Evolutionary conservation across 768 basidiomycete species (phyloP), one percentile per base, ranked within the genome.

Genomic region (Phlebiopsis gigantea): DNA sequence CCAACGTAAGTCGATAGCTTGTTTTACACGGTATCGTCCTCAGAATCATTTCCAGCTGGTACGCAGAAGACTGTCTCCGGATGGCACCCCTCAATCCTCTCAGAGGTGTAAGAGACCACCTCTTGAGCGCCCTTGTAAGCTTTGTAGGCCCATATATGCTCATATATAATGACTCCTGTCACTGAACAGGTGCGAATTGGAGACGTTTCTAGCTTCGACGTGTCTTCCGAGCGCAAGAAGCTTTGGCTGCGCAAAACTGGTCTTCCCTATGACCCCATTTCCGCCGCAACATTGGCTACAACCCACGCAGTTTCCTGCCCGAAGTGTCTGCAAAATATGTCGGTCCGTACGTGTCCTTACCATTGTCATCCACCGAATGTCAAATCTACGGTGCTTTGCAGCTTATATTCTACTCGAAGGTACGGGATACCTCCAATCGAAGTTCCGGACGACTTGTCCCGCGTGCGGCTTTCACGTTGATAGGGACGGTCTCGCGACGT

Each of bases 391-490:
- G n/a, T n/a, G n/a, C 2, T 39, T 39, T 9, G 12, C 8, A 83
- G 81, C 73, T 1, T 76, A 76, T 34, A 59, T 77, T 54, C 75
- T 67, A 4, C 62, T 61, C 5, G 58, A 65, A 0, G 78, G 76
- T 0, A 75, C 73, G 0, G 83, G 83, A 0, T 84, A 81, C 53
- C 63, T 77, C 0, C 80, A 82, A 57, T 65, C 66, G 19, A 65
- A 63, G 0, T 83, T 83, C 56, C 62, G 30, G 2, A 47, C 60
- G 0, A 25, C 28, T 39, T 84, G 82, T 57, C 59, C 60, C 1
- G 25, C 34, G 2, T 84, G 82, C 60, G 55, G 56, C 14, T 66
- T 73, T 22, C 62, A 59, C 3, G 75, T 84, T 21, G 78, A 72
- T 0, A 75, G 73, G 44, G 70, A 74, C n/a, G 69, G 61, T 7